A percentile compares a stretch with the other conserved stretches of the same genome.
Evolutionary conservation across 2,329 filamentous ascomycete species (phyloP).

Genomic region (Aspergillus transmontanensis): DNA sequence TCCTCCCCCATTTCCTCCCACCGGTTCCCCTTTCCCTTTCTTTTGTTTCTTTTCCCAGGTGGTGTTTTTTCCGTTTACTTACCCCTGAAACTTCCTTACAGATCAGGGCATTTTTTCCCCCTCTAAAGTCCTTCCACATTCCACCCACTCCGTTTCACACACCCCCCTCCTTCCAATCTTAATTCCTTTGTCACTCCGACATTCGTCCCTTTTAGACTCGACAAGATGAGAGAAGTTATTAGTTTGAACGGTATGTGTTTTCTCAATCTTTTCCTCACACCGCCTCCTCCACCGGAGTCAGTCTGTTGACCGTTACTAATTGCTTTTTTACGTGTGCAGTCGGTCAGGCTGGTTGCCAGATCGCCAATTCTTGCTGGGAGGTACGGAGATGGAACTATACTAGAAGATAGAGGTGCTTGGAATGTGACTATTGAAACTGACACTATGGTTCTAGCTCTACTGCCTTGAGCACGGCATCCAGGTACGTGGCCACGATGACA

Average conservation of each 20-base stretch:
- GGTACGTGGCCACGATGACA: slow-evolving; percentile 59
- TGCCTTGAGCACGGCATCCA: slow-evolving; percentile 99
- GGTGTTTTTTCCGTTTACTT: slow-evolving; percentile 28
- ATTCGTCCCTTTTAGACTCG: slow-evolving; percentile 27
- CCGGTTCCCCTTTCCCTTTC: slow-evolving; percentile 19
- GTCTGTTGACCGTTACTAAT: slow-evolving; percentile 26
- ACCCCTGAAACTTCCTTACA: slow-evolving; percentile 31
- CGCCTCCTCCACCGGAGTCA: background rate
- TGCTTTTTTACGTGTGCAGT: slow-evolving; percentile 59
- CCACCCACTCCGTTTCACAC: slow-evolving; percentile 15
- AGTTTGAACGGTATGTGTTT: slow-evolving; percentile 86
- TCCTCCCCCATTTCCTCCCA: slow-evolving; percentile 16
- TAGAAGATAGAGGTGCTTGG: slow-evolving; percentile 8
- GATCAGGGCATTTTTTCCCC: slow-evolving; percentile 32
- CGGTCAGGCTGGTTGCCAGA: slow-evolving; percentile 99
- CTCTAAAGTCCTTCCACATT: slow-evolving; percentile 28
- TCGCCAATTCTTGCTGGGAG: slow-evolving; percentile 99
- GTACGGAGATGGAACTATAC: slow-evolving; percentile 52
- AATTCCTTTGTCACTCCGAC: slow-evolving; percentile 22
- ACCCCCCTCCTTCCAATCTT: slow-evolving; percentile 24
- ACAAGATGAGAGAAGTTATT: slow-evolving; percentile 98
- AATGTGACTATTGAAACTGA: slow-evolving; percentile 30
- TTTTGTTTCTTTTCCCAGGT: slow-evolving; percentile 23
- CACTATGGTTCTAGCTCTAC: slow-evolving; percentile 73
- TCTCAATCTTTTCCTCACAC: slow-evolving; percentile 9